phyloP scores from a whole-genome alignment of 2,329 filamentous ascomycete genomes.

The Ascochyta rabiei region DNA sequence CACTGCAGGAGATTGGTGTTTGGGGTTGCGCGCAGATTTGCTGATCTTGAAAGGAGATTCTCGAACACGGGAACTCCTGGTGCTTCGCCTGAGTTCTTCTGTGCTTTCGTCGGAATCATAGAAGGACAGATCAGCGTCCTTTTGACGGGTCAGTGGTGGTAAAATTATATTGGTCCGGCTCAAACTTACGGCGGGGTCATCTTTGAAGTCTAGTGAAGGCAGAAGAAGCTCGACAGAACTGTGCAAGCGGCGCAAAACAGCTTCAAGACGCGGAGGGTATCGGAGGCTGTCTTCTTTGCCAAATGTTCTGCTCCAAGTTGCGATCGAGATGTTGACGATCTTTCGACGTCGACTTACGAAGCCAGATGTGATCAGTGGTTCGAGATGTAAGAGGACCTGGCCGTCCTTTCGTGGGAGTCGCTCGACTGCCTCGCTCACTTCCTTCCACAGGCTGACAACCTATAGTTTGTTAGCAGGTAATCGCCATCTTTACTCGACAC shows the following conservation, averaged over 20 bases:
- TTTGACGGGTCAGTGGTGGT: constrained; percentile 42
- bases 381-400: constrained; percentile 60
- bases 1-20: constrained; percentile 35
- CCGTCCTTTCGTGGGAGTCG: constrained; percentile 63
- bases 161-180: background rate
- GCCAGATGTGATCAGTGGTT: constrained; percentile 58
- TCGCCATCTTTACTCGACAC: background rate
- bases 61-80: constrained; percentile 32
- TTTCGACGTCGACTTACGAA: constrained; percentile 59
- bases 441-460: constrained; percentile 50
- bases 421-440: constrained; percentile 61
- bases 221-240: constrained; percentile 59
- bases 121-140: constrained; percentile 32
- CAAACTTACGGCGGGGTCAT: constrained; percentile 47
- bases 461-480: constrained; percentile 27
- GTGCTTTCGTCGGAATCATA: constrained; percentile 49
- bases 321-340: constrained; percentile 59
- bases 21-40: constrained; percentile 30
- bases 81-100: constrained; percentile 18
- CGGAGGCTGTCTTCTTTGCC: constrained; percentile 63
- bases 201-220: constrained; percentile 53
- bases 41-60: constrained; percentile 37
- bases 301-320: constrained; percentile 74
- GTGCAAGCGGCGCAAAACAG: constrained; percentile 66
- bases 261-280: constrained; percentile 70